These are phyloP conservation scores for Cubamyces sp. DNA, from an alignment of 768 basidiomycete genomes.

Conservation along the genomic window DNA sequence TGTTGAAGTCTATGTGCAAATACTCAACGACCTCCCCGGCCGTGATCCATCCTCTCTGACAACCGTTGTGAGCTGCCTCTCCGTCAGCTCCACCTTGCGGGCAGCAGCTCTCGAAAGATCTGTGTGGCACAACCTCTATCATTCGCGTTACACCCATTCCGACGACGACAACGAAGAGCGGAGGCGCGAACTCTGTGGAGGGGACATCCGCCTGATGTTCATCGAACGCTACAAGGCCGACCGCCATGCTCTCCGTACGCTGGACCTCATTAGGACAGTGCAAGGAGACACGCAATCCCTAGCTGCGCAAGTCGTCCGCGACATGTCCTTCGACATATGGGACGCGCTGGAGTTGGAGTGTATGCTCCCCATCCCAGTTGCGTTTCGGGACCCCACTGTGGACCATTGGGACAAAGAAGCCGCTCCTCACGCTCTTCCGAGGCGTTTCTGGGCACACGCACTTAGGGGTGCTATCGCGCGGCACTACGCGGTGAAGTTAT, in stretches of 20 bases:
- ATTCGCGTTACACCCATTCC: conserved; percentile 49
- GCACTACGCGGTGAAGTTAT: conserved; percentile 43
- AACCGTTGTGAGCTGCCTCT: conserved; percentile 47
- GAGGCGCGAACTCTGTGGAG: conserved; percentile 33
- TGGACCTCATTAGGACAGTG: conserved; percentile 6
- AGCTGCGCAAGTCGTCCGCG: neutral
- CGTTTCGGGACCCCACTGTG: conserved; percentile 6
- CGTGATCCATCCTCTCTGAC: conserved; percentile 21
- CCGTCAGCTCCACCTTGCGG: conserved; percentile 42
- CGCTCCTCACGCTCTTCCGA: conserved; percentile 41
- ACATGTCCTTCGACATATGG: conserved; percentile 53
- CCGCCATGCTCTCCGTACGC: neutral
- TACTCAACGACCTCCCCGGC: conserved; percentile 37
- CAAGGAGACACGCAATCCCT: neutral
- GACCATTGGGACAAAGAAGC: conserved; percentile 8
- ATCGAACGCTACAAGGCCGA: conserved; percentile 15
- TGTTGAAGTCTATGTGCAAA: conserved; percentile 42
- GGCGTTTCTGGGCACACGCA: conserved; percentile 54
- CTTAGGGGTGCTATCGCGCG: conserved; percentile 50
- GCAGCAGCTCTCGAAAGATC: conserved; percentile 46
- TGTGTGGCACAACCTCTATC: conserved; percentile 61
- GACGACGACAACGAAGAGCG: conserved; percentile 41
- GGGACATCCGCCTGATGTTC: conserved; percentile 13
- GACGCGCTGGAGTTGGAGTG: conserved; percentile 50
- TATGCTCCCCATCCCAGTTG: conserved; percentile 27